Percentiles rank a stretch among this genome's conserved stretches.
Conservation (phyloP, 352 stramenopile genomes). For the Phytophthora ramorum region DNA sequence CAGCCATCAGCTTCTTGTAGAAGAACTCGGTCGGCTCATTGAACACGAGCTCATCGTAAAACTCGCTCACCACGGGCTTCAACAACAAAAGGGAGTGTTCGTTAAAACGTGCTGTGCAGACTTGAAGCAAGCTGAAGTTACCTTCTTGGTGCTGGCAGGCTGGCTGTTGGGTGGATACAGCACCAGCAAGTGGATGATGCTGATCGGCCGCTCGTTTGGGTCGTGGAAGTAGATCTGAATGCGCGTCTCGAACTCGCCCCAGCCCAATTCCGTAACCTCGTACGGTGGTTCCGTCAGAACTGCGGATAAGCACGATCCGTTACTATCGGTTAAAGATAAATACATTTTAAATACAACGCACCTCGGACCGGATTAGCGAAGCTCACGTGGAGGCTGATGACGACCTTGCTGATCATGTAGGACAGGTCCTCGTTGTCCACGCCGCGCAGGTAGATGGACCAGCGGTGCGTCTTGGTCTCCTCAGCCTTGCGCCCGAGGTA, state of each 20-base stretch:
- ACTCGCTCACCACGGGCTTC: constrained; percentile 95
- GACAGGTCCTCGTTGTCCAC: constrained; percentile 95
- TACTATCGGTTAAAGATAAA: constrained; percentile 6
- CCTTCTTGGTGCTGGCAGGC: constrained; percentile 91
- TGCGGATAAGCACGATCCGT: constrained; percentile 24
- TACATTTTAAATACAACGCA: constrained; percentile 21
- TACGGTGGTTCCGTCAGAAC: constrained; percentile 96
- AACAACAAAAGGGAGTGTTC: background rate
- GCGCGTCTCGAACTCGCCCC: constrained; percentile 98
- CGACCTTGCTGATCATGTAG: constrained; percentile 96
- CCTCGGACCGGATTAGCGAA: constrained; percentile 94
- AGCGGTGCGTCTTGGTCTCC: constrained; percentile 95
- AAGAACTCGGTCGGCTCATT: constrained; percentile 96
- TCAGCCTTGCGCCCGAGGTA: constrained; percentile 93
- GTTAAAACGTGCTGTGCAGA: background rate
- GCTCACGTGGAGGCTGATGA: constrained; percentile 97
- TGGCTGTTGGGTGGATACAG: constrained; percentile 88
- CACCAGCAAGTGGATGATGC: constrained; percentile 90
- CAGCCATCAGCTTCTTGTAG: constrained; percentile 92
- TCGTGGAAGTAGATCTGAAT: constrained; percentile 98
- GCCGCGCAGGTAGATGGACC: constrained; percentile 95
- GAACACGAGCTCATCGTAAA: constrained; percentile 99
- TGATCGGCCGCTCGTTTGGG: constrained; percentile 90
- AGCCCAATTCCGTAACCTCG: constrained; percentile 96
- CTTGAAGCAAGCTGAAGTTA: constrained; percentile 3